Evolutionary conservation across 345 rosid genomes (phyloP).

Genomic region (Litchi chinensis): DNA sequence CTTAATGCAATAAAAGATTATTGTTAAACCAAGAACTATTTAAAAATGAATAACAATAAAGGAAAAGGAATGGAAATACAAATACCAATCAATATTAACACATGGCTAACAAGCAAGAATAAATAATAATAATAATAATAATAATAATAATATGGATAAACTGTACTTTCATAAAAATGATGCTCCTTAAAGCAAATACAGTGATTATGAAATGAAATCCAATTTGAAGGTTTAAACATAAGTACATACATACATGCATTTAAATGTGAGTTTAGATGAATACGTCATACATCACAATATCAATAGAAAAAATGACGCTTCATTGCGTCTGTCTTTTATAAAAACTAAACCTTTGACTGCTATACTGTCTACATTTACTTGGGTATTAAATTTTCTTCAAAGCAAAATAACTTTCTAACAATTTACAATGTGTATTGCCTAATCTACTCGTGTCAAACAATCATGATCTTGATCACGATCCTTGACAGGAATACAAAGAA

Average conservation of each 20-base stretch:
- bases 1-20: slow-evolving; percentile 19
- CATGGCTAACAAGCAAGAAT: neutral
- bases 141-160: neutral
- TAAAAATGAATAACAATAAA: neutral
- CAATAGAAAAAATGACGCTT: neutral
- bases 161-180: neutral
- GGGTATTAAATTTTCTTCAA: neutral
- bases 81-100: neutral
- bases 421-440: slow-evolving; percentile 6
- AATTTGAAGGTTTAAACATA: slow-evolving; percentile 1
- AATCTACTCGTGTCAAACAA: neutral
- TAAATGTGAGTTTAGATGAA: too few species aligned
- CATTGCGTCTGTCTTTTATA: neutral
- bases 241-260: neutral
- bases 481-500: neutral
- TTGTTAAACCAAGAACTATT: too few species aligned
- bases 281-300: slow-evolving; percentile 7
- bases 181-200: neutral
- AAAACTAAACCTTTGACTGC: neutral
- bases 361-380: neutral
- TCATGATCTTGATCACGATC: neutral
- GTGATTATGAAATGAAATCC: neutral
- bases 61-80: neutral
- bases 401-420: neutral
- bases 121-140: neutral